These are phyloP conservation scores for Cryptococcus maquisensis DNA, from an alignment of 1,284 basidiomycete genomes.

Conservation along the genomic window DNA sequence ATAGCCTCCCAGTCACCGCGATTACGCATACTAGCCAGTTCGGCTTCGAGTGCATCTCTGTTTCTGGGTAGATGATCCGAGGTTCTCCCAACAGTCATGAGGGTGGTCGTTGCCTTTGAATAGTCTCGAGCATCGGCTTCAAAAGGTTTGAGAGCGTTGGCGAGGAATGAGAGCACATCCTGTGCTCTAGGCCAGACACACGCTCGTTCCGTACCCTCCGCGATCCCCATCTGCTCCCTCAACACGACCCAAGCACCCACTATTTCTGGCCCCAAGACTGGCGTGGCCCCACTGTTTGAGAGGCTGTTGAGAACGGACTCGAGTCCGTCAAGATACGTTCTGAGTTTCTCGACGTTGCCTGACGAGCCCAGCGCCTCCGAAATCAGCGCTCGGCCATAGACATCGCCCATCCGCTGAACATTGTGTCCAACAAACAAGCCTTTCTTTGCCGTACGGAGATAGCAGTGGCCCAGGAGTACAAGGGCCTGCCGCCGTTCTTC, in stretches of 20 bases:
- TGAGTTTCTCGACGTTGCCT: neutral
- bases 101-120: neutral
- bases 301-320: neutral
- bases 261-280: neutral
- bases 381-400: conserved; percentile 4
- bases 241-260: conserved; percentile 7
- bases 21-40: conserved; percentile 1
- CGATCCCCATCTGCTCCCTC: neutral
- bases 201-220: neutral
- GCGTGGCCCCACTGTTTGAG: neutral
- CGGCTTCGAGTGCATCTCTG: neutral
- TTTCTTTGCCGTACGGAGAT: neutral
- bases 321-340: neutral
- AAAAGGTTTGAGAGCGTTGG: neutral
- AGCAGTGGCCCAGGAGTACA: conserved; percentile 11
- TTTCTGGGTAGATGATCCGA: neutral
- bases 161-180: neutral
- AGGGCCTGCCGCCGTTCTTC: conserved; percentile 7
- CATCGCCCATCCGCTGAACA: neutral
- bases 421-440: neutral
- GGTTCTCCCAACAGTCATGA: neutral
- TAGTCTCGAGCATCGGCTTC: neutral
- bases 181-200: neutral
- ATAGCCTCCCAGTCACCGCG: conserved; percentile 3
- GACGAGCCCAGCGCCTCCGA: neutral